Base-by-base conservation (phyloP, 495 filamentous ascomycete genomes). In the Neurospora sp. region DNA sequence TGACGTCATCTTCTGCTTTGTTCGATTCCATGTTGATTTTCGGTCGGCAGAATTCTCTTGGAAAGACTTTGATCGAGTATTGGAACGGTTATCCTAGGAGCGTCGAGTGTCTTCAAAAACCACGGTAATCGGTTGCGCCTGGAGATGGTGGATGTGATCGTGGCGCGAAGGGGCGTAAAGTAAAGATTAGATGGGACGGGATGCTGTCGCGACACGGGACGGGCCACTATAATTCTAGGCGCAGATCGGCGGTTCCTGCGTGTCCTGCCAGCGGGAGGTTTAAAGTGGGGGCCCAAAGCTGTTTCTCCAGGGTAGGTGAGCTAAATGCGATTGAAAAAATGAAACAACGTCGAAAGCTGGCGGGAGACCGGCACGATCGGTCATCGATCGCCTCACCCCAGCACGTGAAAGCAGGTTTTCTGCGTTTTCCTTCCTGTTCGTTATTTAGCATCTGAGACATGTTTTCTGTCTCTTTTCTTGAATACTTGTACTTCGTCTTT, bases 1-100 rank as follows among this genome's bases (percentile, higher is more conserved):
- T 80, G 27, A 75, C 75, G 39, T 81, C 82, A 23, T 78, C 78
- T 38, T 82, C 80, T 60, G 70, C 74, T 31, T 70, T 74, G 8
- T 69, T 41, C n/a, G 77, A 75, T 12, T 74, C 75, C 79, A 80
- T 78, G 18, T 70, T 73, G 38, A 37, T 35, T 3, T 9, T 66
- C 11, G 27, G 54, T 35, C 12, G 54, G 31, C 54, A 2, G 12
- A 9, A 8, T 9, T 62, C 54, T 3, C 35, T 35, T 35, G 35
- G 35, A 35, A 35, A 35, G 35, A 35, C 35, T 35, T 35, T 35
- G 35, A 35, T 41, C 14, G 41, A 42, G 41, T 18, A 18, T 42
- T 35, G 35, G 35, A 35, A 35, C 35, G 35, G 35, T 35, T 5
- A 35, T 35, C 35, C 35, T 35, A 35, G 35, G 41, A 14, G 40